phyloP scores from a whole-genome alignment of 495 filamentous ascomycete species.

The Durotheca rogersii region DNA sequence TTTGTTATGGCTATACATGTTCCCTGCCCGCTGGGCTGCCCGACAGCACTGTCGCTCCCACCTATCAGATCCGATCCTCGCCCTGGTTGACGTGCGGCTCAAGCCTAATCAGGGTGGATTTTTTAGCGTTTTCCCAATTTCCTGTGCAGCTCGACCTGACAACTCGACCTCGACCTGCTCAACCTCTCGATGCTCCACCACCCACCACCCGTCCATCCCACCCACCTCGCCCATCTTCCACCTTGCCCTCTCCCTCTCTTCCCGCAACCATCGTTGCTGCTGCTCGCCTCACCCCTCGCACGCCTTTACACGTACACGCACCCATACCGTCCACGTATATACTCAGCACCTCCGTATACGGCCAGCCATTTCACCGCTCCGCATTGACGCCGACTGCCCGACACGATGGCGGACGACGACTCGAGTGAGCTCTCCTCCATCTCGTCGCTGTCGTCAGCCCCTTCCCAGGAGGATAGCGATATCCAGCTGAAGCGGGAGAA shows the following conservation, averaged over 20 bases:
- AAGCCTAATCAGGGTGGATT: slow-evolving; percentile 33
- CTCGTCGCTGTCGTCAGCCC: slow-evolving; percentile 53
- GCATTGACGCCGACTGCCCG: background rate
- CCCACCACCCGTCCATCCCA: slow-evolving; percentile 15
- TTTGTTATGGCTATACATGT: too few species aligned
- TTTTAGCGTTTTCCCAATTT: slow-evolving; percentile 38
- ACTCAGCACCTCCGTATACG: background rate
- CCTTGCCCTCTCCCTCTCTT: slow-evolving; percentile 7
- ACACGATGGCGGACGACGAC: slow-evolving; percentile 54
- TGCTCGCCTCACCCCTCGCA: too few species aligned
- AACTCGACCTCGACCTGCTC: slow-evolving; percentile 9
- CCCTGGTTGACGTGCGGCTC: slow-evolving; percentile 38
- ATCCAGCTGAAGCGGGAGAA: slow-evolving; percentile 50
- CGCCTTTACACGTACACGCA: too few species aligned
- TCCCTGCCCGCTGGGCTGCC: slow-evolving; percentile 14
- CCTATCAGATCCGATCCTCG: slow-evolving; percentile 35
- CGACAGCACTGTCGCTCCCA: too few species aligned
- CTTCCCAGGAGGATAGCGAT: slow-evolving; percentile 54
- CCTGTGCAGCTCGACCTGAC: slow-evolving; percentile 8
- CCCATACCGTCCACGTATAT: too few species aligned
- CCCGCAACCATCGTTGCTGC: too few species aligned
- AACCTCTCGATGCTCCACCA: slow-evolving; percentile 27
- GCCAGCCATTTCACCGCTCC: background rate
- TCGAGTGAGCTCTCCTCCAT: slow-evolving; percentile 57
- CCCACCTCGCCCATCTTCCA: slow-evolving; percentile 15